A percentile compares a stretch with the other conserved stretches of the same genome.
Evolutionary conservation across 2,329 filamentous ascomycete genomes (phyloP).

Genomic region (Rugonectria rugulosa): DNA sequence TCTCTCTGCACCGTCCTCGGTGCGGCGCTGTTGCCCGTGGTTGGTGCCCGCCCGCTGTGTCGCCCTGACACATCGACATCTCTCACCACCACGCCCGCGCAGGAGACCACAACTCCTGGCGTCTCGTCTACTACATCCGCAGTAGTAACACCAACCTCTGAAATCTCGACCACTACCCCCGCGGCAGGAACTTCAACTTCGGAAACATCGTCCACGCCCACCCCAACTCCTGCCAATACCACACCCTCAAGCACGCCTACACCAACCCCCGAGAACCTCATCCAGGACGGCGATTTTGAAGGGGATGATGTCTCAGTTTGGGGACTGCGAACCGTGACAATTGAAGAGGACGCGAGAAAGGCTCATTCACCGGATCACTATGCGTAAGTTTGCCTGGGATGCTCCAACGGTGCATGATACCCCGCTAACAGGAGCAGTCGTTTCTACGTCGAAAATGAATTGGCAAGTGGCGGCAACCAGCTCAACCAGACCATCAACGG

Average conservation of each 20-base stretch:
- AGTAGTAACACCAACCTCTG: background rate
- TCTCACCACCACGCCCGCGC: background rate
- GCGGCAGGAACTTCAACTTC: background rate
- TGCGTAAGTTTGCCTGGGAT: no score
- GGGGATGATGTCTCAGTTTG: no score
- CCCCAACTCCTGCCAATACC: background rate
- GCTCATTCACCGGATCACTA: no score
- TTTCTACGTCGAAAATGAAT: no score
- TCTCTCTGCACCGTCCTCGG: conserved; percentile 21
- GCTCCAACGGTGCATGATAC: no score
- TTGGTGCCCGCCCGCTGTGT: conserved; percentile 12
- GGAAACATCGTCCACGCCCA: no score
- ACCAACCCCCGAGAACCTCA: background rate
- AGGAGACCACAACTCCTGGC: no score
- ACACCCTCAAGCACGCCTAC: background rate
- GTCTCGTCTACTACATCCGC: background rate
- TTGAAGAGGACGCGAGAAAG: no score
- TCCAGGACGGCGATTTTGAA: conserved; percentile 13
- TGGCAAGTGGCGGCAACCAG: no score
- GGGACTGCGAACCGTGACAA: no score
- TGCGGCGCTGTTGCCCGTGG: conserved; percentile 12
- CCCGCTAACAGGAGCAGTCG: no score
- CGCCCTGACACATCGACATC: conserved; percentile 7
- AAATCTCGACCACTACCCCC: background rate
- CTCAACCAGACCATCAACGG: background rate